phyloP scores from a whole-genome alignment of 2,329 filamentous ascomycete genomes.

The Volutella citrinella region DNA sequence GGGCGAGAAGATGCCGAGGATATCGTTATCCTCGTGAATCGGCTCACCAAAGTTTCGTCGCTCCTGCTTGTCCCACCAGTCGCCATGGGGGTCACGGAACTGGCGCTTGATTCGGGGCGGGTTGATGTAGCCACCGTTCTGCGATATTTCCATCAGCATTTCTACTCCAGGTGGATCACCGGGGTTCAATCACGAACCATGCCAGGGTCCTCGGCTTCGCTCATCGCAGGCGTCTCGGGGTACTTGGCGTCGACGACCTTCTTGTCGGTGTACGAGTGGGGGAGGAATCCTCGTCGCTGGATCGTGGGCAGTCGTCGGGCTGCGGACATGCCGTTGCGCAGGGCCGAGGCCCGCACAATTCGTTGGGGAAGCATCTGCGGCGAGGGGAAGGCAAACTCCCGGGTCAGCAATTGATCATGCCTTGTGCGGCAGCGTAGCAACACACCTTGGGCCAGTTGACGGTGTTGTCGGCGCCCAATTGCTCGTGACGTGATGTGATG shows the following conservation, averaged over 20 bases:
- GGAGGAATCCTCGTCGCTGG: slow-evolving; percentile 57
- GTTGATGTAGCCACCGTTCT: slow-evolving; percentile 86
- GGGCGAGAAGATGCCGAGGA: slow-evolving; percentile 83
- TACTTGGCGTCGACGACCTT: slow-evolving; percentile 51
- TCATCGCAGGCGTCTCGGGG: slow-evolving; percentile 44
- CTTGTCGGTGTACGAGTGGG: slow-evolving; percentile 45
- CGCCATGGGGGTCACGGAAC: slow-evolving; percentile 86
- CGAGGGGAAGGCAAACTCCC: no score
- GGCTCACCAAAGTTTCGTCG: slow-evolving; percentile 95
- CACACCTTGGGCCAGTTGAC: slow-evolving; percentile 33
- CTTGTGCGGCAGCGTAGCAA: no score
- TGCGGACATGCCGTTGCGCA: slow-evolving; percentile 42
- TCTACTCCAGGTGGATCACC: no score
- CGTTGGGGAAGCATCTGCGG: slow-evolving; percentile 60
- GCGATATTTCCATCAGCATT: slow-evolving; percentile 26
- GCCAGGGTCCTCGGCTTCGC: slow-evolving; percentile 62
- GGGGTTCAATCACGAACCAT: no score
- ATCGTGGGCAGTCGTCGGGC: slow-evolving; percentile 49
- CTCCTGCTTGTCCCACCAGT: slow-evolving; percentile 98
- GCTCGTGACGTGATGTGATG: slow-evolving; percentile 31
- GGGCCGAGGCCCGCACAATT: slow-evolving; percentile 49
- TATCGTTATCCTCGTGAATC: slow-evolving; percentile 93
- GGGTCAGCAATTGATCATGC: no score
- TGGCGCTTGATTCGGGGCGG: slow-evolving; percentile 79
- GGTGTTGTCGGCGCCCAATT: slow-evolving; percentile 33